A percentile compares a stretch with the other conserved stretches of the same genome.
These are phyloP conservation scores for Sporisorium graminicola DNA, from an alignment of 1,284 basidiomycete species.

Conservation along the genomic window DNA sequence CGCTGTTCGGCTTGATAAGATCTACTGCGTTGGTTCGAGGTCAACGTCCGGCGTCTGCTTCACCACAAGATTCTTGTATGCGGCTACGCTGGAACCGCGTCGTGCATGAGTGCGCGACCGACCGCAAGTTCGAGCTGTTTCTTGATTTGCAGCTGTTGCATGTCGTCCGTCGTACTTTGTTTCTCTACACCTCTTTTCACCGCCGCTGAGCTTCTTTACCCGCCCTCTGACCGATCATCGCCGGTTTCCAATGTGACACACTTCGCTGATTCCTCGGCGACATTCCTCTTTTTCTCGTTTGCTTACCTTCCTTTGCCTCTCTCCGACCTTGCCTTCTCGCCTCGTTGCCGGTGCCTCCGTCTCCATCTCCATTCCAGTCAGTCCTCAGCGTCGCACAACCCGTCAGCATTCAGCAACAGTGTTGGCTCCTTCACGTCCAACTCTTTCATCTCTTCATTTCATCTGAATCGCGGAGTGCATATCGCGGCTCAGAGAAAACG, in stretches of 20 bases:
- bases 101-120: not conserved
- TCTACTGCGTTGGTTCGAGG: slow-evolving; percentile 5
- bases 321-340: not conserved
- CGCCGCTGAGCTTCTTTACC: not conserved
- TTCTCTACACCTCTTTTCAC: not conserved
- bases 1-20: not conserved
- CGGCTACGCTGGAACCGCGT: slow-evolving; percentile 8
- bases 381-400: not conserved
- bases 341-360: not conserved
- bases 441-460: slow-evolving; percentile 21
- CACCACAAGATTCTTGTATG: not conserved
- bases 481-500: not conserved
- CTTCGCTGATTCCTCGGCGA: slow-evolving; percentile 7
- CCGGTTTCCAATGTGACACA: not conserved
- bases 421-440: not conserved
- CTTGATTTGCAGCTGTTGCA: slow-evolving; percentile 2
- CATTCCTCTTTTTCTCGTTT: not conserved
- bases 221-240: not conserved
- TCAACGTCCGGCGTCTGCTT: not conserved
- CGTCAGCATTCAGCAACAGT: not conserved
- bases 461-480: not conserved
- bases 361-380: not conserved
- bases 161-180: not conserved
- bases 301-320: not conserved
- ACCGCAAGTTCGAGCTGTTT: not conserved